These are phyloP conservation scores for Rhizophagus clarus DNA, from an alignment of 192 early-diverging fungal genomes.

Conservation along the genomic window DNA sequence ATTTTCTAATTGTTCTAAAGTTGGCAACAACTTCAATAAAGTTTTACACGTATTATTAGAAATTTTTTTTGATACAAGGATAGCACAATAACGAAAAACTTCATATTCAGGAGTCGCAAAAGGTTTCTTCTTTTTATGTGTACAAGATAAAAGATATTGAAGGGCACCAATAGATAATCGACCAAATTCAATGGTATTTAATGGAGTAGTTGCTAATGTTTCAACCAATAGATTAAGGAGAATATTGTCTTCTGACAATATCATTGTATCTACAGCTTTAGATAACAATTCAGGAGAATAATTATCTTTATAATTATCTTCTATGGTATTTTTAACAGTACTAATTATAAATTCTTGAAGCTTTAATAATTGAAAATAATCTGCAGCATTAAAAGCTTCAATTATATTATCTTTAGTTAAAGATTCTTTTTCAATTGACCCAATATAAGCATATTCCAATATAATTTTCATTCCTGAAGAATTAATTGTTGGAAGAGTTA, in stretches of 20 bases:
- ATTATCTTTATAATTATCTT: background rate
- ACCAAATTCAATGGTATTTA: background rate
- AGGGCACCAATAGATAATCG: background rate
- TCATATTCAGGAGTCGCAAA: conserved; percentile 23
- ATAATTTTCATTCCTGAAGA: conserved; percentile 22
- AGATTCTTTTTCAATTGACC: background rate
- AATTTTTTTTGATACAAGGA: background rate
- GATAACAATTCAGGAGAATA: background rate
- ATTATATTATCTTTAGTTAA: conserved; percentile 26
- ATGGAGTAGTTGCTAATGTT: background rate
- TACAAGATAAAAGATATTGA: background rate
- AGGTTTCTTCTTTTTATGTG: background rate
- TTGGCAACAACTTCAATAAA: no score
- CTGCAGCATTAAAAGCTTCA: conserved; percentile 12
- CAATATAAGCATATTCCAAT: conserved; percentile 26
- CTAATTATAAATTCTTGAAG: conserved; percentile 9
- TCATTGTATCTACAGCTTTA: background rate
- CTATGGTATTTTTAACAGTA: background rate
- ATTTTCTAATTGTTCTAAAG: no score
- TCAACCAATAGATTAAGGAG: background rate
- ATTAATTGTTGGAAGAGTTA: conserved; percentile 17
- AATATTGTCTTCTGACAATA: background rate
- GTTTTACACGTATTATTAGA: background rate
- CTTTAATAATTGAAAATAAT: conserved; percentile 9
- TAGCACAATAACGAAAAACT: conserved; percentile 12